These are phyloP conservation scores for Adenanthera pavonina DNA, from an alignment of 306 rosid species.

Conservation along the genomic window DNA sequence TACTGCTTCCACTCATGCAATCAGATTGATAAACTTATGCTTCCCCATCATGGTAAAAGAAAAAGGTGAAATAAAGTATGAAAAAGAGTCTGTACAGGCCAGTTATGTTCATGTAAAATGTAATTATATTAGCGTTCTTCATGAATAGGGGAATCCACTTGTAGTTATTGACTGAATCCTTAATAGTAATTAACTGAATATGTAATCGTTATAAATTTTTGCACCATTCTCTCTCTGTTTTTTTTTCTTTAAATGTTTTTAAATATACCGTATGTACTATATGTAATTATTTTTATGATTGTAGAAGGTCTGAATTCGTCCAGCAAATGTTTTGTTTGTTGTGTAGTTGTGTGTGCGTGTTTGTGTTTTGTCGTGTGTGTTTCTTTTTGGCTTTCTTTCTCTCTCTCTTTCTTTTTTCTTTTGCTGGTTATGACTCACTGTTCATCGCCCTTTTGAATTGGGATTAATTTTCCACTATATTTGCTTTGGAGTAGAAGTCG, in stretches of 20 bases:
- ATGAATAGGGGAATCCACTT: not conserved
- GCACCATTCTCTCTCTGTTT: not conserved
- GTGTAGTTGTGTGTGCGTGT: no score
- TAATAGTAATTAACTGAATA: not conserved
- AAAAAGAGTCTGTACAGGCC: constrained; percentile 1
- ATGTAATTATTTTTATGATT: not conserved
- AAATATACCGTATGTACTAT: not conserved
- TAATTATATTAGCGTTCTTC: not conserved
- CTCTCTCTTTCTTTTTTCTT: no score
- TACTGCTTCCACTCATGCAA: not conserved
- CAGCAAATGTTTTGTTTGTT: no score
- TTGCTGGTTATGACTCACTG: no score
- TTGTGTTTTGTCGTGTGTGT: no score
- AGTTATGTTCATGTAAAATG: not conserved
- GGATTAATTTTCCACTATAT: no score
- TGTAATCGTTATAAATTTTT: not conserved
- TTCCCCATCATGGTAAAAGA: not conserved
- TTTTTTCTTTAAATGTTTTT: not conserved
- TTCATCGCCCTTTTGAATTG: no score
- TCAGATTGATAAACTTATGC: not conserved
- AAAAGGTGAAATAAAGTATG: not conserved
- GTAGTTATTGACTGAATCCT: not conserved
- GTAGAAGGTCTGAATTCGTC: not conserved
- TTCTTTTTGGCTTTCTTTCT: no score
- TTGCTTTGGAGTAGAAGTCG: no score